phyloP scores from a whole-genome alignment of 345 rosid species.

The Atalantia buxifolia region DNA sequence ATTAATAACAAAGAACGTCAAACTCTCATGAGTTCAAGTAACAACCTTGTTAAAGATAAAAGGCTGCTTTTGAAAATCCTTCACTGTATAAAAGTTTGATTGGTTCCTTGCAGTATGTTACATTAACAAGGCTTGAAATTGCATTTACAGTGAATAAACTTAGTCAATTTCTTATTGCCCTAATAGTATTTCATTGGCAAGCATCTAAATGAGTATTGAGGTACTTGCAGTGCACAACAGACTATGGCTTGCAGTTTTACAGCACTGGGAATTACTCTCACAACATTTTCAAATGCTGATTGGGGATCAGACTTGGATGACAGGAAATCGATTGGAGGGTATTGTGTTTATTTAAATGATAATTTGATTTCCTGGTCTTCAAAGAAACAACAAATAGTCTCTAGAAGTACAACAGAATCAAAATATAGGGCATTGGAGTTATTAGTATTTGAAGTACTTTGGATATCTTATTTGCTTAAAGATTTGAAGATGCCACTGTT shows the following conservation, averaged over 20 bases:
- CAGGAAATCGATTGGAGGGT: accelerated
- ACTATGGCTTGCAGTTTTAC: neutral
- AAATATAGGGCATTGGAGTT: too few species aligned
- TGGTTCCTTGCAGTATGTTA: neutral
- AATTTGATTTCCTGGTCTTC: too few species aligned
- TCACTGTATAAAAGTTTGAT: neutral
- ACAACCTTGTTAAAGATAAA: neutral
- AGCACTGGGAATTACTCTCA: neutral
- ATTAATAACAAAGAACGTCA: neutral
- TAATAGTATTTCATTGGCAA: too few species aligned
- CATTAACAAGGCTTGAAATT: neutral
- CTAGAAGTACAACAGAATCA: too few species aligned
- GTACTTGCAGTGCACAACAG: neutral
- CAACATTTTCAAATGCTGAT: accelerated
- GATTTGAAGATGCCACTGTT: too few species aligned
- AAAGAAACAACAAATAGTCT: too few species aligned
- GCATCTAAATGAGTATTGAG: neutral
- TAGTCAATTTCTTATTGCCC: neutral
- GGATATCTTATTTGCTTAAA: too few species aligned
- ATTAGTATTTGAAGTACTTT: accelerated
- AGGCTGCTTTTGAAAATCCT: neutral
- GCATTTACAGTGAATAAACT: neutral
- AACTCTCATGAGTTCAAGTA: neutral
- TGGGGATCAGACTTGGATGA: too few species aligned
- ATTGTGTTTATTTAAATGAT: too few species aligned